Base-by-base conservation (phyloP, 306 rosid species). In the Erythrophleum fordii region DNA sequence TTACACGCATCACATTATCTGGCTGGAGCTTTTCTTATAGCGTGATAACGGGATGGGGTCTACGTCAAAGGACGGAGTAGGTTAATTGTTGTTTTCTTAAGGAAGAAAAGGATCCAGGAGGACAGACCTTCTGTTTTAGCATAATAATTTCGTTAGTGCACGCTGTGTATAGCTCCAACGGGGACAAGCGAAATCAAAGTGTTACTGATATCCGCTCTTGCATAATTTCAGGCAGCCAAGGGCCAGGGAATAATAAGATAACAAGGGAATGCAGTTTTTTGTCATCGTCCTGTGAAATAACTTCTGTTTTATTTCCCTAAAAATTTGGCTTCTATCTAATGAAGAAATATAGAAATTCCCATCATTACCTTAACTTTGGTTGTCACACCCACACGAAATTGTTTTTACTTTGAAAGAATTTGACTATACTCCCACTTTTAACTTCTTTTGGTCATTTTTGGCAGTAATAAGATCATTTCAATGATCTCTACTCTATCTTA, bases 201-300 rank as follows among this genome's bases (percentile, higher is more conserved):
- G 35, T 25, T 29, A 81, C 3, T 37, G 12, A 44, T 73, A 14
- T 6, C 45, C 68, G 39, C 76, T 44, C 0, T 6, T 62, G 53
- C 82, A 68, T 76, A 18, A 75, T 81, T 58, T 67, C 42, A 26
- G 69, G 18, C 35, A 64, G 52, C 62, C 26, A 11, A 28, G 53
- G 42, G 48, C 35, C 13, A 52, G 25, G 73, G 2, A 29, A 71
- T 70, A 64, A 25, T 31, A 12, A 12, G 12, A 22, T 31, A 34
- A 35, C 28, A 61, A 35, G 8, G 18, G 46, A 31, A 26, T 41
- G 29, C 18, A 25, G 2, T 45, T 42, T 0, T 55, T 7, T 55
- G 7, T 7, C 42, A 39, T 39, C 42, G 13, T 14, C 53, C 22
- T 52, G 20, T 52, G 14, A 66, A 67, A 37, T 41, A 14, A 18